Evolutionary conservation across 257 asterid species (phyloP).

Genomic region (Jaltomata sinuosa): DNA sequence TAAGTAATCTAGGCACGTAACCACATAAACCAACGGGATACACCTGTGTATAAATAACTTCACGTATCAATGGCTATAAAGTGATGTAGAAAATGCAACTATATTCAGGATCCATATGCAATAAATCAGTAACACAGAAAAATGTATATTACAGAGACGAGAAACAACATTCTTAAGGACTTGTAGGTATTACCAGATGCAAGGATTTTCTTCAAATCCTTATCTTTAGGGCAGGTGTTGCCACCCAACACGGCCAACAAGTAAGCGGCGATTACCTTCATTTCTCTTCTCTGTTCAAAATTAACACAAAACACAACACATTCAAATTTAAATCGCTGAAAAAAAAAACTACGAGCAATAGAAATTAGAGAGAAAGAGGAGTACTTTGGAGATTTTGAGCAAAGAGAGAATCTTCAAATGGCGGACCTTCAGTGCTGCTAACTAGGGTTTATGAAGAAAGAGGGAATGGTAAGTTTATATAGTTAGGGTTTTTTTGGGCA

Average conservation of each 20-base stretch:
- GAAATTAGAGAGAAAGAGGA: background rate
- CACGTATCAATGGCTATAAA: background rate
- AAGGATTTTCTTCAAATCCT: constrained; percentile 35
- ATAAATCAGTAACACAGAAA: background rate
- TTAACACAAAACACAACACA: background rate
- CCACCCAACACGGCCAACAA: constrained; percentile 57
- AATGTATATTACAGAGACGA: background rate
- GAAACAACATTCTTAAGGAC: background rate
- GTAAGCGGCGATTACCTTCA: constrained; percentile 48
- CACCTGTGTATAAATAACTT: background rate
- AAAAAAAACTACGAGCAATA: background rate
- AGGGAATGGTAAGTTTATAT: background rate
- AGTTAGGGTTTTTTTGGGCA: background rate
- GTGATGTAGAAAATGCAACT: background rate
- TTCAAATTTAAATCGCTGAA: background rate
- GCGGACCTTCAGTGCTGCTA: background rate
- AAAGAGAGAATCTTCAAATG: background rate
- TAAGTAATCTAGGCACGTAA: background rate
- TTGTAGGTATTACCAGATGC: constrained; percentile 16
- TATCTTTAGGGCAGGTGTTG: constrained; percentile 28
- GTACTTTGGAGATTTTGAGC: background rate
- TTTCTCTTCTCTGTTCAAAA: constrained; percentile 11
- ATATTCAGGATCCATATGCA: background rate
- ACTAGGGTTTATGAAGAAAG: background rate
- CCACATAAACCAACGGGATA: background rate